These are phyloP conservation scores for Tylopilus intermedius DNA, from an alignment of 768 basidiomycete genomes.

Conservation along the genomic window DNA sequence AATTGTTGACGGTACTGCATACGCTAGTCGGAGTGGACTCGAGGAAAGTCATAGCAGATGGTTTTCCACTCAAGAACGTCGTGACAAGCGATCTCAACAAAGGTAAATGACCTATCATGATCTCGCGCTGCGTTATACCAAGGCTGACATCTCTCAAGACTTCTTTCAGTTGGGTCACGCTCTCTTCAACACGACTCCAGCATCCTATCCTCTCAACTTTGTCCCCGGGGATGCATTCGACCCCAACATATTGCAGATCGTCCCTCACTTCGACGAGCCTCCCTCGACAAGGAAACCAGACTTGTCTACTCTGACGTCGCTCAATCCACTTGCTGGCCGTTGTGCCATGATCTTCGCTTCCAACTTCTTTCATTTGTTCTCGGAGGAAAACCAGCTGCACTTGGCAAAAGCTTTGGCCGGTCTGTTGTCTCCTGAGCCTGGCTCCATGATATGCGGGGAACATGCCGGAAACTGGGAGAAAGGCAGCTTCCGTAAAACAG, in stretches of 20 bases:
- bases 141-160: constrained; percentile 27
- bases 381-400: constrained; percentile 24
- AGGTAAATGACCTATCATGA: constrained; percentile 20
- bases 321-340: constrained; percentile 45
- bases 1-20: neutral
- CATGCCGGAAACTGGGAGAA: constrained; percentile 17
- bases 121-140: neutral
- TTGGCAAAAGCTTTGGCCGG: constrained; percentile 28
- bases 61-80: constrained; percentile 37
- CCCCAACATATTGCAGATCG: constrained; percentile 35
- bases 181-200: constrained; percentile 52
- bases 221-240: constrained; percentile 54
- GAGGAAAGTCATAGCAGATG: constrained; percentile 39
- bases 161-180: constrained; percentile 58
- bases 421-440: constrained; percentile 26
- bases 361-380: constrained; percentile 42
- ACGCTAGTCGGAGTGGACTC: constrained; percentile 29
- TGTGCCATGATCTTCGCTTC: constrained; percentile 48
- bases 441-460: constrained; percentile 30
- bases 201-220: constrained; percentile 48
- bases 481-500: neutral
- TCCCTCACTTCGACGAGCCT: constrained; percentile 26
- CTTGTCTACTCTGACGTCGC: constrained; percentile 35
- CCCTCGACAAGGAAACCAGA: constrained; percentile 23
- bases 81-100: constrained; percentile 36